These are phyloP conservation scores for Pseudocercospora vitis DNA, from an alignment of 2,329 filamentous ascomycete genomes.

Conservation along the genomic window DNA sequence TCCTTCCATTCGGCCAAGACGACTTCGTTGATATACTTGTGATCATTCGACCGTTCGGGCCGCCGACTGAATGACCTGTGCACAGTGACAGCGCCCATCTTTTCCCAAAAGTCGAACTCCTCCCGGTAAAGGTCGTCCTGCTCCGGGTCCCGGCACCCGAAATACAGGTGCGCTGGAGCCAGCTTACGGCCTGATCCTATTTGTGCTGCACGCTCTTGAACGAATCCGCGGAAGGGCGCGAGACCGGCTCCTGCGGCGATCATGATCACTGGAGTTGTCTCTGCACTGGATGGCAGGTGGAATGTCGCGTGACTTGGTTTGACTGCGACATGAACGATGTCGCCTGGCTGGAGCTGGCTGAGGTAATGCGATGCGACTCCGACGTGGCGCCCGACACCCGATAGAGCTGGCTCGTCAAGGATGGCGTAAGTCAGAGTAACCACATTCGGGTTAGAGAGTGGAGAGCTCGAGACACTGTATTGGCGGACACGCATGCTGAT, in stretches of 20 bases:
- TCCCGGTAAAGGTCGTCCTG: slow-evolving; percentile 63
- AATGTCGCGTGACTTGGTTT: slow-evolving; percentile 45
- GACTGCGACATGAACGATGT: slow-evolving; percentile 46
- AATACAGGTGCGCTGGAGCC: slow-evolving; percentile 63
- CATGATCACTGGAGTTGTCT: slow-evolving; percentile 45
- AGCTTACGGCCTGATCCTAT: slow-evolving; percentile 52
- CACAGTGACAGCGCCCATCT: slow-evolving; percentile 61
- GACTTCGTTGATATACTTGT: slow-evolving; percentile 55
- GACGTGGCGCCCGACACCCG: slow-evolving; percentile 39
- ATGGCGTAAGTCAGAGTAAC: slow-evolving; percentile 65
- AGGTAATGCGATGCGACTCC: slow-evolving; percentile 49
- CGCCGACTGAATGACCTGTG: slow-evolving; percentile 60
- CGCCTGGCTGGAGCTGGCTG: slow-evolving; percentile 41
- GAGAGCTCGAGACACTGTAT: slow-evolving; percentile 39
- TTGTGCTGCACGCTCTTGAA: slow-evolving; percentile 73
- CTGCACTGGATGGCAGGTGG: slow-evolving; percentile 45
- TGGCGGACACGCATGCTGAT: slow-evolving; percentile 65
- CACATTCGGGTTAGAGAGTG: slow-evolving; percentile 31
- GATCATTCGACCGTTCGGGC: slow-evolving; percentile 48
- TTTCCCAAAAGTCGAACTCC: slow-evolving; percentile 61
- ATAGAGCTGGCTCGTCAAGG: slow-evolving; percentile 29
- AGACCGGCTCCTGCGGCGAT: slow-evolving; percentile 71
- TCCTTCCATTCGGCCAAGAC: slow-evolving; percentile 51
- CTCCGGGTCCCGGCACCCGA: slow-evolving; percentile 59
- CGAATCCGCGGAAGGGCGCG: slow-evolving; percentile 96